Evolutionary conservation across 371 early-diverging fungal species (phyloP).

Genomic region (Mucor indicus): DNA sequence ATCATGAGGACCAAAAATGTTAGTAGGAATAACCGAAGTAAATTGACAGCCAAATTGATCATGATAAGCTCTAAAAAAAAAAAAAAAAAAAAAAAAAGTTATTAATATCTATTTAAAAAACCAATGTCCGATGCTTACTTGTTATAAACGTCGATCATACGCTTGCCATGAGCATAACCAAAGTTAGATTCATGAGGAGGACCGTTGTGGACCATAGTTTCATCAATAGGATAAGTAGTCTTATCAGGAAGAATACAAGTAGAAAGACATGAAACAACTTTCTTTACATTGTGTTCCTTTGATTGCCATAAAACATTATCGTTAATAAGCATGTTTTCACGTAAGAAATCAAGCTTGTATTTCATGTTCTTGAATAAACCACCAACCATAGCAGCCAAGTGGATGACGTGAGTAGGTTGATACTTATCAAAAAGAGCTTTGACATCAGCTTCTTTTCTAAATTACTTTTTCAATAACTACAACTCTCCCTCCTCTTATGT

Average conservation of each 20-base stretch:
- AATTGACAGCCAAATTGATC: slow-evolving; percentile 83
- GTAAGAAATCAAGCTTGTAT: slow-evolving; percentile 75
- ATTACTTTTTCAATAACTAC: background rate
- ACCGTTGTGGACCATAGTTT: slow-evolving; percentile 86
- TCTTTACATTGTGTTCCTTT: slow-evolving; percentile 68
- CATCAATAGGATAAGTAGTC: slow-evolving; percentile 85
- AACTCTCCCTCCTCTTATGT: too few species aligned
- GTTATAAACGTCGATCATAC: slow-evolving; percentile 88
- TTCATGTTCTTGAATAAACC: slow-evolving; percentile 88
- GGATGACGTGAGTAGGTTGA: slow-evolving; percentile 81
- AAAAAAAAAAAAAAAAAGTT: background rate
- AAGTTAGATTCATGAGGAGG: slow-evolving; percentile 86
- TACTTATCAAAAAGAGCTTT: slow-evolving; percentile 73
- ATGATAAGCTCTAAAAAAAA: slow-evolving; percentile 60
- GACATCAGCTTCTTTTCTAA: slow-evolving; percentile 61
- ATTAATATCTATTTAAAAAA: too few species aligned
- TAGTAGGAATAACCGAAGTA: slow-evolving; percentile 86
- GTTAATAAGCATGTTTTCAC: slow-evolving; percentile 81
- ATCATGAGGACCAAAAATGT: slow-evolving; percentile 85
- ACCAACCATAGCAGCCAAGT: slow-evolving; percentile 86
- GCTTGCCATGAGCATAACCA: slow-evolving; percentile 87
- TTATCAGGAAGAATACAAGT: slow-evolving; percentile 90
- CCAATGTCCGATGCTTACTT: too few species aligned
- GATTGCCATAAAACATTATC: slow-evolving; percentile 74
- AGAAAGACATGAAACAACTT: slow-evolving; percentile 84